Conservation (phyloP, 345 rosid species). For the Eutrema yunnanense region DNA sequence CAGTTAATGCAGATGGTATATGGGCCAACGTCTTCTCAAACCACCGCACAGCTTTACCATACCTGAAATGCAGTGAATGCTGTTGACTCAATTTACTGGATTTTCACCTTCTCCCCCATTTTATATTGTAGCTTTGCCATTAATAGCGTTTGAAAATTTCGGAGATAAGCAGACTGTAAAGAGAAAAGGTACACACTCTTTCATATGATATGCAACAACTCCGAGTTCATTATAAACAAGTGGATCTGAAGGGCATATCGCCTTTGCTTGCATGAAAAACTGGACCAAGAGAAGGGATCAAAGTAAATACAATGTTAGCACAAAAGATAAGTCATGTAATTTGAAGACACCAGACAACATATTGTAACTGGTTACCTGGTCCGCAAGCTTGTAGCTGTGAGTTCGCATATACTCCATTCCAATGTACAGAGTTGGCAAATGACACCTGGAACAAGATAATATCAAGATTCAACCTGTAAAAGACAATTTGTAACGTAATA, state of each 20-base stretch:
- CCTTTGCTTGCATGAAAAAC: conserved; percentile 95
- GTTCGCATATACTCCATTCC: conserved; percentile 99
- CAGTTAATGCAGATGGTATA: conserved; percentile 63
- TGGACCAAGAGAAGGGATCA: conserved; percentile 23
- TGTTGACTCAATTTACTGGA: conserved; percentile 4
- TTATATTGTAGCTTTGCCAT: background rate
- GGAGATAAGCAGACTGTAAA: conserved; percentile 9
- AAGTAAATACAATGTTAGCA: conserved; percentile 4
- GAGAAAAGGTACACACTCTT: conserved; percentile 59
- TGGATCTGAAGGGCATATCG: conserved; percentile 88
- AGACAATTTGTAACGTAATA: conserved; percentile 41
- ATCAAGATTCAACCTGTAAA: conserved; percentile 70
- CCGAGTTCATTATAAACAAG: conserved; percentile 95
- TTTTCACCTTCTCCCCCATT: background rate
- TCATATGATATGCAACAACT: conserved; percentile 93
- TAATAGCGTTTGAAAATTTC: background rate
- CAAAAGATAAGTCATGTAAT: background rate
- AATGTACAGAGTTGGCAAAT: conserved; percentile 88
- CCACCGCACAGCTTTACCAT: conserved; percentile 76
- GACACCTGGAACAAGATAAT: conserved; percentile 92
- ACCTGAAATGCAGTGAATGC: conserved; percentile 50
- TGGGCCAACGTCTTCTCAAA: conserved; percentile 84
- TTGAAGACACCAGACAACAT: background rate
- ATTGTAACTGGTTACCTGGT: conserved; percentile 56
- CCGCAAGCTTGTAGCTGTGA: conserved; percentile 96